Base-by-base conservation (phyloP, 1,284 basidiomycete species). In the Ganoderma lingzhi region DNA sequence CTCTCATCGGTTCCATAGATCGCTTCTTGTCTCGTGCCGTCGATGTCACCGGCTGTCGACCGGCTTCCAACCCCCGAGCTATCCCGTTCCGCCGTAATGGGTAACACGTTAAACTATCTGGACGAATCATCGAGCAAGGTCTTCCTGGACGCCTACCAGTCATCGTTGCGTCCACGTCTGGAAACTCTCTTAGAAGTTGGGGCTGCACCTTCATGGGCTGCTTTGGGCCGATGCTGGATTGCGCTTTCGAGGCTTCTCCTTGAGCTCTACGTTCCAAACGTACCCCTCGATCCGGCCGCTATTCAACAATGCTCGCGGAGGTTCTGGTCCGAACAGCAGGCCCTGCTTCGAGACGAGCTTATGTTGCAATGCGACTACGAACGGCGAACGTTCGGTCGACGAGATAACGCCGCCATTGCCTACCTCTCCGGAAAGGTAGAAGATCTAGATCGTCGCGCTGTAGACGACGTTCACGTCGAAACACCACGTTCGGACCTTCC, bases 281-380 rank as follows among this genome's bases (percentile, higher is more conserved):
- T 91, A 4, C 96, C 97, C 1, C 82, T 99, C 65, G 98, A 99
- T 79, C 97, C 97, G 10, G 89, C 93, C 17, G 90, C 90, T 23
- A 86, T 93, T 42, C 86, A 91, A 63, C 85, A 85, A 59, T 88
- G 87, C 45, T 83, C 85, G 0, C 80, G 80, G 6, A 81, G 85
- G 48, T 88, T 92, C 59, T 83, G 87, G 74, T 75, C 78, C n/a
- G 76, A 83, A n/a, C 84, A 90, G 65, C 78, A 84, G 19, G 75
- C 79, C 0, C 78, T 84, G n/a, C 76, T 94, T 0, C 73, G 78
- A 0, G 81, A 82, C 6, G 89, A 94, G 76, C 79, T 94, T 6
- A 71, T 77, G 0, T 84, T 94, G 3, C 90, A 95, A 72, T 74
- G 77, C 19, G 78, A 82, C 28, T 83, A 92, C 8, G 95, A 96